These are phyloP conservation scores for Gossypium trilobum DNA, from an alignment of 441 rosid genomes.

Conservation along the genomic window DNA sequence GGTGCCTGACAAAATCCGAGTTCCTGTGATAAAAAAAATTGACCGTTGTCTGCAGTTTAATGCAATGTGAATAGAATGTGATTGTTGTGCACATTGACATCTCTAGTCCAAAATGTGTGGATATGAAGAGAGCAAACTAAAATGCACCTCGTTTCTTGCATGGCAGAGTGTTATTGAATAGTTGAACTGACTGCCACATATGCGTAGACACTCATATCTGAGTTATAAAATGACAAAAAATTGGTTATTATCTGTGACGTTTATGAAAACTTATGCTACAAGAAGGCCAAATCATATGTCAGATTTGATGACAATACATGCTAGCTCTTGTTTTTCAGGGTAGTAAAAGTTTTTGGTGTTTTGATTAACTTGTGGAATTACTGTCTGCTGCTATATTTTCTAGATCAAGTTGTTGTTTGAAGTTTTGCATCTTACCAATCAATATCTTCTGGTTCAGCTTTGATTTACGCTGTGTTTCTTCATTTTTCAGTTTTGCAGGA, in stretches of 20 bases:
- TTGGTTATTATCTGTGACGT: neutral
- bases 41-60: neutral
- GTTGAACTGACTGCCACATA: neutral
- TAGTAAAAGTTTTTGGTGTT: neutral
- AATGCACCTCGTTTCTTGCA: neutral
- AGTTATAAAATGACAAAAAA: neutral
- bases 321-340: neutral
- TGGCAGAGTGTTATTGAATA: neutral
- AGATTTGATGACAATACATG: conserved; percentile 2
- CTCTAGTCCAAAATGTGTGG: neutral
- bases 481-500: conserved; percentile 71
- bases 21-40: neutral
- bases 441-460: conserved; percentile 3
- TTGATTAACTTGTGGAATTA: neutral
- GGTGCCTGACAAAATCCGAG: neutral
- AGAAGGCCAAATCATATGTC: neutral
- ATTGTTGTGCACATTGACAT: neutral
- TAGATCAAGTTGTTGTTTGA: neutral
- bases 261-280: neutral
- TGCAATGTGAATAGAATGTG: neutral
- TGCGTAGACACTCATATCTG: neutral
- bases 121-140: neutral
- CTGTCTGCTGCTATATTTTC: neutral
- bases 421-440: neutral
- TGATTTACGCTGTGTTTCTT: neutral